Conservation (phyloP, 2,329 filamentous ascomycete species). For the Neopestalotiopsis sp. region DNA sequence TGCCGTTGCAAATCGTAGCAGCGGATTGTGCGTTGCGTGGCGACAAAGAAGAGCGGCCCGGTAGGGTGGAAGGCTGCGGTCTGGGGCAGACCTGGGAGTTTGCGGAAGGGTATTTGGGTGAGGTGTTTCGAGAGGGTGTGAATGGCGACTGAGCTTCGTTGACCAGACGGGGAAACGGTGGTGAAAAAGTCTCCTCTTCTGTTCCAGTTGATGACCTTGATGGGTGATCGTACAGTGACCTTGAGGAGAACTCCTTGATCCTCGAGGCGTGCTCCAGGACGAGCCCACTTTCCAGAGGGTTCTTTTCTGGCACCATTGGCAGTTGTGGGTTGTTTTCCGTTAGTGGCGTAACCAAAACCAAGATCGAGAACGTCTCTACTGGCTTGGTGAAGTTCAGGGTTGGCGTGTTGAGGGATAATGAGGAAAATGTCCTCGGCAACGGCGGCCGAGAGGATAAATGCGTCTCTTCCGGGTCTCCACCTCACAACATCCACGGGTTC, state of each 20-base stretch:
- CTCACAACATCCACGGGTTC: slow-evolving; percentile 83
- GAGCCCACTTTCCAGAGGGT: slow-evolving; percentile 80
- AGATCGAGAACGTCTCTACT: slow-evolving; percentile 81
- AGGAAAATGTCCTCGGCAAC: slow-evolving; percentile 86
- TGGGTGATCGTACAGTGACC: slow-evolving; percentile 76
- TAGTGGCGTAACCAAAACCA: slow-evolving; percentile 92
- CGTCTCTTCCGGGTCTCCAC: slow-evolving; percentile 86
- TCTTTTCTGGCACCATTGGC: slow-evolving; percentile 69
- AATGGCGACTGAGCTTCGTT: slow-evolving; percentile 83
- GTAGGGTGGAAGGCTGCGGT: slow-evolving; percentile 94
- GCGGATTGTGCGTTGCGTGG: slow-evolving; percentile 90
- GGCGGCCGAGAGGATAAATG: slow-evolving; percentile 81
- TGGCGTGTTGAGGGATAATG: slow-evolving; percentile 74
- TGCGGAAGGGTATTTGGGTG: slow-evolving; percentile 91
- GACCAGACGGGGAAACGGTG: slow-evolving; percentile 83
- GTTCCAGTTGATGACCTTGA: slow-evolving; percentile 94
- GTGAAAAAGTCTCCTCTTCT: slow-evolving; percentile 92
- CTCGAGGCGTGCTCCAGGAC: slow-evolving; percentile 75
- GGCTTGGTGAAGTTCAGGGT: slow-evolving; percentile 73
- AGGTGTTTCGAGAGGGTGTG: slow-evolving; percentile 95
- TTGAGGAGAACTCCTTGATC: slow-evolving; percentile 81
- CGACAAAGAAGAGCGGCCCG: slow-evolving; percentile 92
- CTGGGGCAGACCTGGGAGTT: slow-evolving; percentile 76
- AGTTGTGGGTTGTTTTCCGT: slow-evolving; percentile 60
- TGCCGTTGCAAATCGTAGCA: slow-evolving; percentile 93